Conservation (phyloP, 768 basidiomycete species). For the Leccinum longicurvipes region DNA sequence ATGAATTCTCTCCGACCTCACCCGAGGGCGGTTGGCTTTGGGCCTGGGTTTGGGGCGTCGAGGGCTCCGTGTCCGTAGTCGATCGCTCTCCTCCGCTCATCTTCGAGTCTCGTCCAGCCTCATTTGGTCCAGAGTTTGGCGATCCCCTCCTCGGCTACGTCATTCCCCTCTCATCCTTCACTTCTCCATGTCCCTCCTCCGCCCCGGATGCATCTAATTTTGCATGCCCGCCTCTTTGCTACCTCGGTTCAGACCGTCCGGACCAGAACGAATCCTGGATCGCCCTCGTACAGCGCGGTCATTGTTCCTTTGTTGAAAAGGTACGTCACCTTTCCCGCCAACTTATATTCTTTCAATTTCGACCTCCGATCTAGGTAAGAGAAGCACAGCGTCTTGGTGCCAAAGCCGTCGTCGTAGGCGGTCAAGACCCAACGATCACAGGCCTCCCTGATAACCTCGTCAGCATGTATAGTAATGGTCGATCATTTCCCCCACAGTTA, state of each 20-base stretch:
- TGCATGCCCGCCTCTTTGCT: conserved; percentile 71
- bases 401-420: conserved; percentile 88
- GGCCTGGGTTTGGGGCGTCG: conserved; percentile 68
- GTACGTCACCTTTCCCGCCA: conserved; percentile 41
- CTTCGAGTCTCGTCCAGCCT: conserved; percentile 69
- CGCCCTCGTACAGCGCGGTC: conserved; percentile 84
- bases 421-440: conserved; percentile 60
- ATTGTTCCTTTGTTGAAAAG: conserved; percentile 91
- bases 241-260: conserved; percentile 52
- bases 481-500: conserved; percentile 34
- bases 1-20: conserved; percentile 38
- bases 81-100: conserved; percentile 69
- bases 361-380: conserved; percentile 34
- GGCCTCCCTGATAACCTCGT: conserved; percentile 75
- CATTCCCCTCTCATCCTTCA: conserved; percentile 67
- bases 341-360: background rate
- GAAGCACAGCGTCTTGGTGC: conserved; percentile 74
- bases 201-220: conserved; percentile 34
- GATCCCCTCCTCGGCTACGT: conserved; percentile 71
- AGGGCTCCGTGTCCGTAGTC: conserved; percentile 71
- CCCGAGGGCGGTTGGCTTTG: conserved; percentile 52
- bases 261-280: conserved; percentile 75
- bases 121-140: conserved; percentile 71
- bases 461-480: conserved; percentile 93
- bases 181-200: conserved; percentile 42